Evolutionary conservation across 2,329 filamentous ascomycete genomes (phyloP), one percentile per base, ranked within the genome.

Genomic region (Parasarocladium wereldwijsianum): DNA sequence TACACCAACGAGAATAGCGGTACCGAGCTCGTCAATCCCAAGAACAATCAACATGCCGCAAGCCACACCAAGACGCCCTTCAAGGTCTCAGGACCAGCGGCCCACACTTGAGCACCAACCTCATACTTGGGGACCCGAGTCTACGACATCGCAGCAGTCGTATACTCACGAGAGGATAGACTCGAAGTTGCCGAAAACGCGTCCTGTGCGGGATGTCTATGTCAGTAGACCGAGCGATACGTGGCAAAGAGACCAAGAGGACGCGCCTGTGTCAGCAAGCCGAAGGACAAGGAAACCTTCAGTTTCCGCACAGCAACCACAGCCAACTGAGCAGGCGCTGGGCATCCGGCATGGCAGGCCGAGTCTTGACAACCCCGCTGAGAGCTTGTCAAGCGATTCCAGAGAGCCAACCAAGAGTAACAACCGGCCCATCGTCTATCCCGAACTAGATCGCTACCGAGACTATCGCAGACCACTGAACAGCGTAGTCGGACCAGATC

Each of bases 391-490:
- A 8, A 51, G 55, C 7, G 60, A 62, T 22, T 46, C 46, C n/a
- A 36, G 55, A 14, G 62, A 66, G 23, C 40, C 55, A 19, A n/a
- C n/a, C n/a, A n/a, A n/a, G n/a, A n/a, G n/a, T n/a, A n/a, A n/a
- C n/a, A n/a, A n/a, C 24, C 17, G 8, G n/a, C 55, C 62, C 22
- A 58, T 56, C 9, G 60, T 68, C 32, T 70, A 68, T 37, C 71
- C 71, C 2, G 71, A 76, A 39, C 48, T 76, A 12, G 71, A 76
- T 44, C 61, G 71, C 18, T 76, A 76, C 42, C 58, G 67, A 38
- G 54, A 62, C 32, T 45, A 61, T n/a, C n/a, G n/a, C 29, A 50
- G 56, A 29, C 52, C 54, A 5, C 55, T 54, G 1, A 43, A 10
- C 18, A 14, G 6, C 19, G 45, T 9, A 41, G 44, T n/a, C 43